Conservation (phyloP, 2,329 filamentous ascomycete species). For the Dactylellina cionopaga region DNA sequence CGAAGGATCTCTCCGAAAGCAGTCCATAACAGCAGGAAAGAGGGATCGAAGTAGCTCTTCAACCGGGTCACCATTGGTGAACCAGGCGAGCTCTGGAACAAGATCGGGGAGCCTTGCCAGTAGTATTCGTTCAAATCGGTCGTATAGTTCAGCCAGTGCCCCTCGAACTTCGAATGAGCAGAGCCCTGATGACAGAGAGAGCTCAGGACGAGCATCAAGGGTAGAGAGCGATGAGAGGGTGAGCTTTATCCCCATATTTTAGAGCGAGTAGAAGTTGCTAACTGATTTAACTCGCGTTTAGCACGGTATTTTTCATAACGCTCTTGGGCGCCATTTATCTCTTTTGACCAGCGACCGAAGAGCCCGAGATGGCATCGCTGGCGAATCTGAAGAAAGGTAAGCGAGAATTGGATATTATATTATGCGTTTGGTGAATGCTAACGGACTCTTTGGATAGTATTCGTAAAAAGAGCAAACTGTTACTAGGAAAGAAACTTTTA, state of each 20-base stretch:
- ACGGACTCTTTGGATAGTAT: conserved; percentile 52
- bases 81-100: conserved; percentile 13
- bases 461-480: conserved; percentile 58
- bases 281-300: background rate
- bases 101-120: conserved; percentile 18
- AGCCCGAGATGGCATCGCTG: conserved; percentile 53
- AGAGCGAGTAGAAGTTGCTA: conserved; percentile 1
- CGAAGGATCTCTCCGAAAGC: conserved; percentile 28
- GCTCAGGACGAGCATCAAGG: conserved; percentile 27
- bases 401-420: background rate
- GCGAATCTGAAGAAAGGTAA: conserved; percentile 57
- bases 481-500: conserved; percentile 59
- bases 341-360: conserved; percentile 53
- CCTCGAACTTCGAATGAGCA: conserved; percentile 24
- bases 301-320: conserved; percentile 54
- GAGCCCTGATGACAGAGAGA: conserved; percentile 34
- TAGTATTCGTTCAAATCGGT: conserved; percentile 44
- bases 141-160: conserved; percentile 35
- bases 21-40: background rate
- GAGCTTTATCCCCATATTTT: background rate
- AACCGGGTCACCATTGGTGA: conserved; percentile 18
- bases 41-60: conserved; percentile 37
- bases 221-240: conserved; percentile 52
- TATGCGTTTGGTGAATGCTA: conserved; percentile 5
- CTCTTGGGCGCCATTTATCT: conserved; percentile 56